phyloP scores from a whole-genome alignment of 371 early-diverging fungal genomes.

The Paraphysoderma sedebokerense region DNA sequence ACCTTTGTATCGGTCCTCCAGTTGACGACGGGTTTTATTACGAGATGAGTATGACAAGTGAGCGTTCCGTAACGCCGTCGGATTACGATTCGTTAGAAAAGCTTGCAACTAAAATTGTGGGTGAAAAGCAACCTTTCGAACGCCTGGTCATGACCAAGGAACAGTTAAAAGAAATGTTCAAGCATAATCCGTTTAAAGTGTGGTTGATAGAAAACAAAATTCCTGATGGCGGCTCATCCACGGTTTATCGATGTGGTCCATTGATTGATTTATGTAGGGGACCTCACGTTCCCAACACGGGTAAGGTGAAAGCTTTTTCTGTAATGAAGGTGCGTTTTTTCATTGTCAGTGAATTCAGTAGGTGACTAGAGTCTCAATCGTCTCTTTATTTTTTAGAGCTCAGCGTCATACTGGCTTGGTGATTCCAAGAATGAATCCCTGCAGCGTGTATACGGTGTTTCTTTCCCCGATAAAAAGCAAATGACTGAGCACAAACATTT shows the following conservation, averaged over 20 bases:
- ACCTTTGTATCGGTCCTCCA: conserved; percentile 97
- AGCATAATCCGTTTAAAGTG: conserved; percentile 91
- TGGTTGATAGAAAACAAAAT: conserved; percentile 85
- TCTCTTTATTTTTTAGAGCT: conserved; percentile 39
- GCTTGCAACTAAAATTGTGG: conserved; percentile 67
- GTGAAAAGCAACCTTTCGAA: conserved; percentile 93
- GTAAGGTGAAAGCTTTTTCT: conserved; percentile 84
- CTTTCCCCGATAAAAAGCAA: conserved; percentile 95
- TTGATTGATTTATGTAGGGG: conserved; percentile 98
- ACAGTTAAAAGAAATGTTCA: conserved; percentile 92
- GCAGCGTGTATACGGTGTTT: conserved; percentile 97
- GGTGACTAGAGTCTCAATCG: background rate
- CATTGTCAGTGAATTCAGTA: background rate
- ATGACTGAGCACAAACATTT: conserved; percentile 88
- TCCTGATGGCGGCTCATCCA: conserved; percentile 86
- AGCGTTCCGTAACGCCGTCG: conserved; percentile 51
- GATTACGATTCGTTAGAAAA: conserved; percentile 82
- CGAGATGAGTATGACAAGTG: conserved; percentile 74
- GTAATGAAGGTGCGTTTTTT: conserved; percentile 50
- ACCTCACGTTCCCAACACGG: conserved; percentile 95
- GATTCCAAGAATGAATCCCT: conserved; percentile 93
- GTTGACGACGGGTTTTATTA: conserved; percentile 98
- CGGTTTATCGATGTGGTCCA: conserved; percentile 96
- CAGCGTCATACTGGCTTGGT: conserved; percentile 96
- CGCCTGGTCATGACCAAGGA: conserved; percentile 80